Evolutionary conservation across 345 rosid species (phyloP), one percentile per base, ranked within the genome.

Genomic region (Brassica nigra): DNA sequence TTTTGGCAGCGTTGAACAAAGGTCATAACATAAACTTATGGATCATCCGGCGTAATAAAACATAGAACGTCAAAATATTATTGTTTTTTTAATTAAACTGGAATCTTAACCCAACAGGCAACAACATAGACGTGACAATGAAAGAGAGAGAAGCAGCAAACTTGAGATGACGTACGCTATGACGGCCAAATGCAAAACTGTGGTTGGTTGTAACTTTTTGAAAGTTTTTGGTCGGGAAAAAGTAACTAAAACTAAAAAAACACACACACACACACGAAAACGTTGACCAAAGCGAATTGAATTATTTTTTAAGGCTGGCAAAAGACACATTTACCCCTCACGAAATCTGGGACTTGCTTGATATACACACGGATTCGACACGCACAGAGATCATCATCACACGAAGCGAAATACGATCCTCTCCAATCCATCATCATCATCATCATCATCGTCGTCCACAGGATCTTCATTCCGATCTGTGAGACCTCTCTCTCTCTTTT

Each of bases 271-370:
- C 27, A 23, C 27, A 39, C n/a, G 2, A 1, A 47, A 47, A 47
- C 4, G 54, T 47, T 47, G 54, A 47, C 54, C 54, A 47, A 42
- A 42, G 49, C 1, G 49, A 42, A 42, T 42, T 42, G 14, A 42
- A 42, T 42, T 39, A 39, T 36, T 36, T 9, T 47, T 39, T 0
- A 47, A 12, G 54, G 6, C 6, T 14, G 12, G 6, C 9, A 62
- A 64, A 71, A 78, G 66, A 33, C 81, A 71, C 64, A 34, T 36
- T 2, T 64, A 2, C 33, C 76, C 81, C 76, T 54, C 27, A 36
- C 1, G 12, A 54, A 63, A 78, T 54, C 66, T 78, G 76, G 81
- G 76, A 27, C 27, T 39, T 39, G 47, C n/a, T 3, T 12, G n/a
- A 4, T 52, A 23, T 8, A 4, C 8, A 31, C 73, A 52, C 39